phyloP scores from a whole-genome alignment of 164 flowering plant species.

The Kalanchoe fedtschenkoi region DNA sequence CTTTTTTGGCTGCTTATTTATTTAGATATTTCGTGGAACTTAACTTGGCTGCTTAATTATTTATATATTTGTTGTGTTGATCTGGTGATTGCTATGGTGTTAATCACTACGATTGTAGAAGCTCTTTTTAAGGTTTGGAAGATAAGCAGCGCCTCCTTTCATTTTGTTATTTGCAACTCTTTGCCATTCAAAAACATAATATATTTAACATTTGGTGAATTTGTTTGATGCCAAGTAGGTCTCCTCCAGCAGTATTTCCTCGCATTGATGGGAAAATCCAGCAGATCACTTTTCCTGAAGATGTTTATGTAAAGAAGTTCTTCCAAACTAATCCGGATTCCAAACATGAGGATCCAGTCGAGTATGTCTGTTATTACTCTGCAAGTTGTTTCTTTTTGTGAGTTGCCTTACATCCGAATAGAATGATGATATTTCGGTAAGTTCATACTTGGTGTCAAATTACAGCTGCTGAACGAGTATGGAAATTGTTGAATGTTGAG shows the following conservation, averaged over 20 bases:
- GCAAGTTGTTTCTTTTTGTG: neutral
- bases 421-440: no score
- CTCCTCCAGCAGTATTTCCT: conserved; percentile 80
- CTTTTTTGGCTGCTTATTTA: no score
- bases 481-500: no score
- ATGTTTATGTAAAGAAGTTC: conserved; percentile 61
- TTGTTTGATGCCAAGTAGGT: conserved; percentile 25
- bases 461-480: no score
- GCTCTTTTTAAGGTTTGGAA: no score
- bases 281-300: conserved; percentile 68
- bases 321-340: conserved; percentile 62
- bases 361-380: conserved; percentile 26
- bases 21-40: no score
- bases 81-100: neutral
- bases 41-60: neutral
- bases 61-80: neutral
- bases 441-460: no score
- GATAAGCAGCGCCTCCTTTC: no score
- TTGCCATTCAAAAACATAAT: neutral
- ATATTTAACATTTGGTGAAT: neutral
- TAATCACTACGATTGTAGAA: no score
- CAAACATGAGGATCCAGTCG: conserved; percentile 56
- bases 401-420: neutral
- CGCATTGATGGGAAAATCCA: conserved; percentile 44
- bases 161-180: neutral